Conservation (phyloP, 345 rosid species). For the Acer negundo region DNA sequence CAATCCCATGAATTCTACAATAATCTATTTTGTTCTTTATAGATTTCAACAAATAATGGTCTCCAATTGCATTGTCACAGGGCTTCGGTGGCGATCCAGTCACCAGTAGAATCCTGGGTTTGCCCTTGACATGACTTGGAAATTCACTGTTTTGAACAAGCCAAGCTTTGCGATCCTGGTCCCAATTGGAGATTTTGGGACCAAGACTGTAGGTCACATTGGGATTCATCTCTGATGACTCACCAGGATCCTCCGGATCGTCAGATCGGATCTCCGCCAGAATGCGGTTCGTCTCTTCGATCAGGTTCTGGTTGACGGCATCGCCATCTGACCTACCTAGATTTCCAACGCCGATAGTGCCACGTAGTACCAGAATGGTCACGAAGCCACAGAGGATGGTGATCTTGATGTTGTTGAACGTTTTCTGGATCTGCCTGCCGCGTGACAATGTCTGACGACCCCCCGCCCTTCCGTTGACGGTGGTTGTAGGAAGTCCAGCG, state of each 20-base stretch:
- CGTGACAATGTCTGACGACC: conserved; percentile 46
- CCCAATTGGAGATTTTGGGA: conserved; percentile 72
- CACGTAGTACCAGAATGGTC: conserved; percentile 90
- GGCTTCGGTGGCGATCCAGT: conserved; percentile 94
- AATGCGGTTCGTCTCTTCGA: conserved; percentile 85
- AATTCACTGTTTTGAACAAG: conserved; percentile 63
- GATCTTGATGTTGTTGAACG: conserved; percentile 89
- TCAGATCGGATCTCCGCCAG: conserved; percentile 91
- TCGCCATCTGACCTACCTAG: conserved; percentile 75
- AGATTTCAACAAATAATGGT: conserved; percentile 81
- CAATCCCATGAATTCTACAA: conserved; percentile 95
- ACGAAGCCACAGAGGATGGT: conserved; percentile 92
- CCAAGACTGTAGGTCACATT: conserved; percentile 76
- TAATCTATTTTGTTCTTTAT: conserved; percentile 94
- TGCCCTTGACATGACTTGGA: conserved; percentile 62
- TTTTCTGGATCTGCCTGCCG: conserved; percentile 86
- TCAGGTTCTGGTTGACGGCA: conserved; percentile 68
- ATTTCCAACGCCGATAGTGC: conserved; percentile 86
- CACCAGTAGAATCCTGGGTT: conserved; percentile 69
- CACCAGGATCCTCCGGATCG: conserved; percentile 54
- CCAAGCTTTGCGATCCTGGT: conserved; percentile 67
- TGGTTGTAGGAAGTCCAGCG: conserved; percentile 50
- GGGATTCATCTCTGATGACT: conserved; percentile 48
- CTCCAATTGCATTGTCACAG: conserved; percentile 91
- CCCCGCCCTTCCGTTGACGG: conserved; percentile 45